A percentile compares a stretch with the other conserved stretches of the same genome.
Evolutionary conservation across 768 basidiomycete genomes (phyloP).

Genomic region (Scleroderma citrinum): DNA sequence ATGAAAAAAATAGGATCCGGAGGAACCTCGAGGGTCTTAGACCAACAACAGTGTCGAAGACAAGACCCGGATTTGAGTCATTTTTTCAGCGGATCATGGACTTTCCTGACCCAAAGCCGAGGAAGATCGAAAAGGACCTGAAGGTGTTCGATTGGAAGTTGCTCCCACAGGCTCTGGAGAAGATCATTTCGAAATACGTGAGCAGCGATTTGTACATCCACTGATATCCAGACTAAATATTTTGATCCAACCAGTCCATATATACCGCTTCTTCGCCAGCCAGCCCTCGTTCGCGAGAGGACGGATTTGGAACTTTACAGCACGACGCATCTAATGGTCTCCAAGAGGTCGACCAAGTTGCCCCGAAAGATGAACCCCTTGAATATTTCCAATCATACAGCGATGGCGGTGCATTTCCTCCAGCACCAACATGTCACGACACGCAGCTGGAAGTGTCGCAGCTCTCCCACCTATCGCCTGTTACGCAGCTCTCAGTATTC

Average conservation of each 20-base stretch:
- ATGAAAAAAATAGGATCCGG: conserved; percentile 95
- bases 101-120: conserved; percentile 88
- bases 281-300: conserved; percentile 2
- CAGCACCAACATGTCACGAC: conserved; percentile 7
- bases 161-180: conserved; percentile 67
- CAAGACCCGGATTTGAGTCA: conserved; percentile 68
- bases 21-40: conserved; percentile 91
- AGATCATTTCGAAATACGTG: conserved; percentile 83
- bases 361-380: conserved; percentile 24
- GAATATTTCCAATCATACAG: conserved; percentile 3
- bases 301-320: conserved; percentile 22
- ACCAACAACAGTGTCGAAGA: conserved; percentile 87
- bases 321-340: conserved; percentile 24
- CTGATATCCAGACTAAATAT: not conserved
- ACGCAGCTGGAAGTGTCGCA: conserved; percentile 14
- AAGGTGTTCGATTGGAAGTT: conserved; percentile 78
- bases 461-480: conserved; percentile 14
- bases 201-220: conserved; percentile 18
- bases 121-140: conserved; percentile 97
- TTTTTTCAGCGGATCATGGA: conserved; percentile 97
- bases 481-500: conserved; percentile 14
- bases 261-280: conserved; percentile 36
- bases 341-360: not conserved
- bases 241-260: conserved; percentile 35
- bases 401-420: conserved; percentile 3